Base-by-base conservation (phyloP, 176 grass and related monocot species). In the Eleusine indica region DNA sequence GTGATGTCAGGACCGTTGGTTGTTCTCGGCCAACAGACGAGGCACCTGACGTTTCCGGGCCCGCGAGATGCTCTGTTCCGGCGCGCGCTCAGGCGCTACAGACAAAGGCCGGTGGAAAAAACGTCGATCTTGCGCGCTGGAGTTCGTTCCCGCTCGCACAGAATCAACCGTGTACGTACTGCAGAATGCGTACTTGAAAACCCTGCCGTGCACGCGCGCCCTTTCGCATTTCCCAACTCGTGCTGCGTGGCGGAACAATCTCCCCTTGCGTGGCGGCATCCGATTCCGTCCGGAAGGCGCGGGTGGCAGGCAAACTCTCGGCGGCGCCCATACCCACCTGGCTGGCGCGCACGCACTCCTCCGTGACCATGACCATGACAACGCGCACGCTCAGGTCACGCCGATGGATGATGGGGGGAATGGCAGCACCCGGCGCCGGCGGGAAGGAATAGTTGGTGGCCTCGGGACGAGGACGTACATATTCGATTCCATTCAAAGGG, bases 371-470 rank as follows among this genome's bases (percentile, higher is more conserved):
- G 7, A 61, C 21, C 40, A 28, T 43, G 54, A 65, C 42, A 42
- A 66, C 51, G 9, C 73, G 0, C 76, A 35, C 76, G 76, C 76
- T 9, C 16, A 1, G 62, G 43, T 21, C 62, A 28, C 49, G 18
- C 16, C 16, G 18, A 21, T 21, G 54, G 18, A 61, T 37, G 7
- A 43, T 35, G 16, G 16, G 15, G 2, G 5, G 14, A 15, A 37
- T 4, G 25, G 21, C 25, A 14, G 25, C 22, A 29, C 46, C 48
- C 44, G 19, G 35, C 19, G 18, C 18, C 32, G 4, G 10, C 12
- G 77, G 62, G 17, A 79, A 68, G 63, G 77, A 68, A 79, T 79
- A 79, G 77, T 68, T 80, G 64, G 77, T 68, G 47, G 9, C 65
- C 65, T 80, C 9, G 47, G 65, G 78, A 25, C 64, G 46, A 68